phyloP scores from a whole-genome alignment of 2,329 filamentous ascomycete species.

The Fusarium temperatum region DNA sequence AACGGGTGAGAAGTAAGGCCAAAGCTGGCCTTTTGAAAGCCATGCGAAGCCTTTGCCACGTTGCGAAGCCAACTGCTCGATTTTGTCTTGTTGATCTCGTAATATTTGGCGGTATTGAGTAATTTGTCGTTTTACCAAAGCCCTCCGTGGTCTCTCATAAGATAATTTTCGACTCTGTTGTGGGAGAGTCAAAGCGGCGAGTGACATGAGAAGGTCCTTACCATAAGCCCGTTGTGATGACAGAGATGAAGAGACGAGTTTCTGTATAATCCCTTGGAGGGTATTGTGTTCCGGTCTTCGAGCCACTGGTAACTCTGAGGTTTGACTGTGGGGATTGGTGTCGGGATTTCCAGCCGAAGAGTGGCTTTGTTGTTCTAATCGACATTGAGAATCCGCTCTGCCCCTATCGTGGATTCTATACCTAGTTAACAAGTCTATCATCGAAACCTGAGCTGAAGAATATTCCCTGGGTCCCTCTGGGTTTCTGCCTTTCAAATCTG shows the following conservation, averaged over 20 bases:
- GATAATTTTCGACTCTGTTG: background rate
- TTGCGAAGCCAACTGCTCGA: background rate
- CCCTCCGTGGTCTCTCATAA: fast-evolving
- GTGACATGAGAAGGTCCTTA: constrained; percentile 22
- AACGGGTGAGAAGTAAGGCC: constrained; percentile 55
- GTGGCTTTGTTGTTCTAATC: too few species aligned
- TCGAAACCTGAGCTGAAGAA: too few species aligned
- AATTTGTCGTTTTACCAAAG: background rate
- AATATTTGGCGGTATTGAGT: background rate
- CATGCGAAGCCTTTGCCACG: constrained; percentile 40
- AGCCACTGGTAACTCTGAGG: too few species aligned
- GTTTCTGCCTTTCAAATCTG: fast-evolving
- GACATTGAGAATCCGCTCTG: too few species aligned
- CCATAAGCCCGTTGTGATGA: constrained; percentile 26
- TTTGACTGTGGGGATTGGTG: too few species aligned
- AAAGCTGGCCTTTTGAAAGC: constrained; percentile 54
- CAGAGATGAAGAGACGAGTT: constrained; percentile 2
- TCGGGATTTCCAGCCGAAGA: too few species aligned
- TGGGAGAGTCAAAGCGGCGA: background rate
- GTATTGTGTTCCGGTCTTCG: background rate
- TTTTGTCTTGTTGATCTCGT: background rate
- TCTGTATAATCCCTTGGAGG: background rate
- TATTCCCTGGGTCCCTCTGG: fast-evolving
- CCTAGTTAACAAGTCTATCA: too few species aligned
- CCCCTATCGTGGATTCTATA: too few species aligned